phyloP scores from a whole-genome alignment of 1,284 basidiomycete genomes.

The Rhodotorula sp. region DNA sequence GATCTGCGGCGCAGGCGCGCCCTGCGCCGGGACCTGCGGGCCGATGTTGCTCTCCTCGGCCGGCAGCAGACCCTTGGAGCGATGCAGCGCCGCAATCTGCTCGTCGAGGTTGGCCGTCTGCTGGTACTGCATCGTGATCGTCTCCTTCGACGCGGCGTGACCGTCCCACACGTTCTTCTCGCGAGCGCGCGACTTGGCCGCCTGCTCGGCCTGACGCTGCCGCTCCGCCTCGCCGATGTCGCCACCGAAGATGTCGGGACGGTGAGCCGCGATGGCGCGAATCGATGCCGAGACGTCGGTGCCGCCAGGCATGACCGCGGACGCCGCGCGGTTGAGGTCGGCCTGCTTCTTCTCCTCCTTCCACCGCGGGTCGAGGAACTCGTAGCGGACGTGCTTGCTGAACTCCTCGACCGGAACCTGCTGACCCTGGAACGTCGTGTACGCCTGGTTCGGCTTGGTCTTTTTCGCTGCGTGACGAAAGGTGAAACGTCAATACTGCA shows the following conservation, averaged over 20 bases:
- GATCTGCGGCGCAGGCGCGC: not conserved
- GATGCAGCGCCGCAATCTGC: slow-evolving; percentile 90
- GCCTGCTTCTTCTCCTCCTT: slow-evolving; percentile 86
- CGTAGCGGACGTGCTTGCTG: slow-evolving; percentile 97
- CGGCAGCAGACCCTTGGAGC: slow-evolving; percentile 69
- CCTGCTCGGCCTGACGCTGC: slow-evolving; percentile 32
- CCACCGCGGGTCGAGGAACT: slow-evolving; percentile 95
- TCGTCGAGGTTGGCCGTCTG: slow-evolving; percentile 89
- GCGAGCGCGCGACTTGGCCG: slow-evolving; percentile 36
- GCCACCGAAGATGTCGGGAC: slow-evolving; percentile 92
- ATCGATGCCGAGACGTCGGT: slow-evolving; percentile 90
- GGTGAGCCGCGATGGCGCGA: slow-evolving; percentile 81
- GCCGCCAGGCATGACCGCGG: slow-evolving; percentile 65
- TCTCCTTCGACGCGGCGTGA: slow-evolving; percentile 48
- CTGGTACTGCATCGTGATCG: slow-evolving; percentile 85
- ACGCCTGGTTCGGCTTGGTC: slow-evolving; percentile 28
- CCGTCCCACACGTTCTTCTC: slow-evolving; percentile 43
- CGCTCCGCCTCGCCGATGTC: slow-evolving; percentile 36
- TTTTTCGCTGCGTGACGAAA: slow-evolving; percentile 30
- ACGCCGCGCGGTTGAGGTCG: slow-evolving; percentile 84
- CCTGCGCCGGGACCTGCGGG: slow-evolving; percentile 26
- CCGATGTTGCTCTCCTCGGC: slow-evolving; percentile 46
- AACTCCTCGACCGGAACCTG: slow-evolving; percentile 92
- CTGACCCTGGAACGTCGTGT: slow-evolving; percentile 60
- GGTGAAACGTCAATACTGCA: not conserved